A percentile compares a stretch with the other conserved stretches of the same genome.
phyloP scores from a whole-genome alignment of 192 early-diverging fungal genomes.

The Jimgerdemannia flammicorona region DNA sequence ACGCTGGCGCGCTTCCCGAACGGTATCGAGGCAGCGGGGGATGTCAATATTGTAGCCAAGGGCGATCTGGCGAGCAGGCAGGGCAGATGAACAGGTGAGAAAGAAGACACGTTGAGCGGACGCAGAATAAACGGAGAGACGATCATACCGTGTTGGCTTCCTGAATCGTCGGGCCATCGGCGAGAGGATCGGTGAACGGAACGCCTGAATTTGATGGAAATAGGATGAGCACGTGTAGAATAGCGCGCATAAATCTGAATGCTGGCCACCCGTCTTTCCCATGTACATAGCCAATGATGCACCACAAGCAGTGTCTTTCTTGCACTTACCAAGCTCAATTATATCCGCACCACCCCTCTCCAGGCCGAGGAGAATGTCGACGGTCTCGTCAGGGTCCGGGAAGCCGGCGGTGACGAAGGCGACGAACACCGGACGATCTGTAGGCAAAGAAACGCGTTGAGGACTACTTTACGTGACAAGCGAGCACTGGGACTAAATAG shows the following conservation, averaged over 20 bases:
- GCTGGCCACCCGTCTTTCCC: no score
- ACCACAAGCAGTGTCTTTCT: not conserved
- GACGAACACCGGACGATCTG: constrained; percentile 84
- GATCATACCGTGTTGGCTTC: constrained; percentile 69
- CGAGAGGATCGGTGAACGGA: constrained; percentile 97
- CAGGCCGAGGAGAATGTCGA: constrained; percentile 82
- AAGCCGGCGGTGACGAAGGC: constrained; percentile 93
- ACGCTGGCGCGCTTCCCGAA: constrained; percentile 70
- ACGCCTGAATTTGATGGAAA: constrained; percentile 48
- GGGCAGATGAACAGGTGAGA: not conserved
- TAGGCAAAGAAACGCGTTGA: not conserved
- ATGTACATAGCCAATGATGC: not conserved
- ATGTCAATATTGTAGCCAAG: constrained; percentile 80
- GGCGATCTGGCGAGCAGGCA: constrained; percentile 52
- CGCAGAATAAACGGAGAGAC: constrained; percentile 4
- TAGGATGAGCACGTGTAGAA: not conserved
- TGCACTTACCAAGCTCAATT: constrained; percentile 81
- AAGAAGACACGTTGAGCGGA: not conserved
- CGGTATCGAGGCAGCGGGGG: constrained; percentile 73
- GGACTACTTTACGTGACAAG: not conserved
- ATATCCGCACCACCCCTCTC: constrained; percentile 92
- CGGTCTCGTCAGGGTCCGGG: constrained; percentile 74
- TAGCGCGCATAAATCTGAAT: not conserved
- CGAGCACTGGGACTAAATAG: not conserved
- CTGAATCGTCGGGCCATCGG: constrained; percentile 98